Base-by-base conservation (phyloP, 208 protist genomes). In the Trypanosoma cruzi region DNA sequence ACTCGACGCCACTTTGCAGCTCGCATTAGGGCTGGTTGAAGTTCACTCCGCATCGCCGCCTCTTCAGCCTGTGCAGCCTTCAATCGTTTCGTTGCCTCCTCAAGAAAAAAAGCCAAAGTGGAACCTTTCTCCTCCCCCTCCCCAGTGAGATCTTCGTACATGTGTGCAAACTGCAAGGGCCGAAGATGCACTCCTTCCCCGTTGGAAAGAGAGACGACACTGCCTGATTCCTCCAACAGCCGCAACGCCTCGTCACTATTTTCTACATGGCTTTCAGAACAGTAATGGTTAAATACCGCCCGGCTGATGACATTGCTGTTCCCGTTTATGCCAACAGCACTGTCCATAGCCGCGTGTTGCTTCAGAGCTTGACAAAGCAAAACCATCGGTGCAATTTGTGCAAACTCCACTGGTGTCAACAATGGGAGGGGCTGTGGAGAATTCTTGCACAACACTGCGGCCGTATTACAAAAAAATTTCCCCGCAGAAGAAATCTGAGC, bases 161-260 rank as follows among this genome's bases (percentile, higher is more conserved):
- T 79, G 24, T 86, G 72, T 0, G 90, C 71, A 40, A 86, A 86
- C 29, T 85, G 72, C 37, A 78, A 82, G 2, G 89, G 86, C 1
- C 83, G 79, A 24, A 95, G 75, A 50, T 95, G 89, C 1, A 93
- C 61, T 11, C 76, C 62, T 44, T 24, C 20, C 0, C 86, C 86
- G 24, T 66, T 73, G 36, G 77, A 73, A 16, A 95, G 72, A 10
- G 78, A 70, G 5, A 95, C 81, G 22, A 92, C 81, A 1, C 80
- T 62, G 4, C 75, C 86, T 4, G 84, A 75, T 4, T 88, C 86
- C 16, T 67, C 71, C 16, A 95, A 61, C 13, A 78, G 57, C 11
- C 42, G 14, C 28, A 92, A 68, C 10, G 89, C 89, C 1, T 56
- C 56, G 1, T 76, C 71, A 8, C 73, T 69, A 46, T 92, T 75